A percentile compares a stretch with the other conserved stretches of the same genome.
Evolutionary conservation across 495 filamentous ascomycete species (phyloP).

Genomic region (Echria macrotheca): DNA sequence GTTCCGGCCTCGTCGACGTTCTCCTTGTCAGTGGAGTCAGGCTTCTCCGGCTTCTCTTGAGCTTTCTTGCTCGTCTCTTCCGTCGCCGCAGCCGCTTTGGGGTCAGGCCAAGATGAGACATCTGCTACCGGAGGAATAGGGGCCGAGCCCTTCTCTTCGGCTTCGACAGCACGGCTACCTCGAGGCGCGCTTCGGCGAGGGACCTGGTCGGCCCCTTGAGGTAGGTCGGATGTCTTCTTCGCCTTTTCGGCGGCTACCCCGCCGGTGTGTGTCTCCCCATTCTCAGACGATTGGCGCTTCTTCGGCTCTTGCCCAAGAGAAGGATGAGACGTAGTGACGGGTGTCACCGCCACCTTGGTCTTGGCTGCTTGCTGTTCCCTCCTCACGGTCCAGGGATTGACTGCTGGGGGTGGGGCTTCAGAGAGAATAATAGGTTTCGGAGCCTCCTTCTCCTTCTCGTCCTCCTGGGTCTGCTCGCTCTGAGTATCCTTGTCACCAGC

Average conservation of each 20-base stretch:
- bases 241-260: conserved; percentile 19
- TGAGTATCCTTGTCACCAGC: conserved; percentile 38
- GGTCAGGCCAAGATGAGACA: conserved; percentile 81
- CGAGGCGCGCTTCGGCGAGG: conserved; percentile 41
- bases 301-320: conserved; percentile 15
- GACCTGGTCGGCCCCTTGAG: conserved; percentile 37
- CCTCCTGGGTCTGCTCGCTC: conserved; percentile 36
- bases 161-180: conserved; percentile 44
- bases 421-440: conserved; percentile 62
- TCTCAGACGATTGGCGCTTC: no score
- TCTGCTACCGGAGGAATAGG: conserved; percentile 56
- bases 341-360: conserved; percentile 49
- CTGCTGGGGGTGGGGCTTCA: conserved; percentile 71
- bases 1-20: conserved; percentile 58
- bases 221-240: conserved; percentile 48
- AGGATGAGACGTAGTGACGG: conserved; percentile 19
- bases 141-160: conserved; percentile 38
- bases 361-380: conserved; percentile 62
- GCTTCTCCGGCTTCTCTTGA: conserved; percentile 53
- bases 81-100: conserved; percentile 68
- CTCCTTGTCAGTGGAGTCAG: conserved; percentile 59
- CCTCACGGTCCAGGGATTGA: conserved; percentile 82
- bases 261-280: no score
- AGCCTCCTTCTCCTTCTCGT: conserved; percentile 45
- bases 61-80: conserved; percentile 39